Evolutionary conservation across 176 grass and related monocot species (phyloP).

Genomic region (Tuctoria greenei): DNA sequence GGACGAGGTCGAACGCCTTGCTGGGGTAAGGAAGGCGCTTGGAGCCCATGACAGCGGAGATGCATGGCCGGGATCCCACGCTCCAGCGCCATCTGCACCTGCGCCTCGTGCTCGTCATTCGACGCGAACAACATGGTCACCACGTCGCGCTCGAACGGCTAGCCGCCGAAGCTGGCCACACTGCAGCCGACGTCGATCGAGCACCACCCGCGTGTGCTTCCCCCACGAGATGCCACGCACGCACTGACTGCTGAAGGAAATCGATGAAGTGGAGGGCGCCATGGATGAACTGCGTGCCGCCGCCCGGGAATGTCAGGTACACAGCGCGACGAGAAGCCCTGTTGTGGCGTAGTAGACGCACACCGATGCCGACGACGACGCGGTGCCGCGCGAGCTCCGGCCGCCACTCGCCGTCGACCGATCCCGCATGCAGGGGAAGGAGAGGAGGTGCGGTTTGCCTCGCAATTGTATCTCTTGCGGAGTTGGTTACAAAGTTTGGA

Average conservation of each 20-base stretch:
- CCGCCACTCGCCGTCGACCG: slow-evolving; percentile 47
- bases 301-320: slow-evolving; percentile 84
- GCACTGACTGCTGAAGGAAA: slow-evolving; percentile 85
- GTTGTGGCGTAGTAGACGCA: neutral
- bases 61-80: slow-evolving; percentile 87
- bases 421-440: slow-evolving; percentile 34
- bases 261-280: slow-evolving; percentile 98
- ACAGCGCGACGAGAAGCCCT: no score
- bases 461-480: neutral
- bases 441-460: neutral
- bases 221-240: slow-evolving; percentile 87
- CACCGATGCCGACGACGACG: slow-evolving; percentile 30
- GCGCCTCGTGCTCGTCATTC: slow-evolving; percentile 97
- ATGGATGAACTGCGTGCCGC: slow-evolving; percentile 98
- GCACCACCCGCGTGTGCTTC: slow-evolving; percentile 67
- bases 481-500: neutral
- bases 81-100: slow-evolving; percentile 89
- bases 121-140: slow-evolving; percentile 86
- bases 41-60: slow-evolving; percentile 95
- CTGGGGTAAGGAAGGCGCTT: slow-evolving; percentile 80
- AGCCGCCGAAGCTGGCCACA: slow-evolving; percentile 93
- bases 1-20: slow-evolving; percentile 81
- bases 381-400: slow-evolving; percentile 43
- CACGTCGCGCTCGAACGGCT: slow-evolving; percentile 82
- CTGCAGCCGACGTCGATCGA: slow-evolving; percentile 96